Percentiles rank a stretch among this genome's conserved stretches.
Conservation (phyloP, 1,284 basidiomycete species). For the Cystobasidium slooffiae region DNA sequence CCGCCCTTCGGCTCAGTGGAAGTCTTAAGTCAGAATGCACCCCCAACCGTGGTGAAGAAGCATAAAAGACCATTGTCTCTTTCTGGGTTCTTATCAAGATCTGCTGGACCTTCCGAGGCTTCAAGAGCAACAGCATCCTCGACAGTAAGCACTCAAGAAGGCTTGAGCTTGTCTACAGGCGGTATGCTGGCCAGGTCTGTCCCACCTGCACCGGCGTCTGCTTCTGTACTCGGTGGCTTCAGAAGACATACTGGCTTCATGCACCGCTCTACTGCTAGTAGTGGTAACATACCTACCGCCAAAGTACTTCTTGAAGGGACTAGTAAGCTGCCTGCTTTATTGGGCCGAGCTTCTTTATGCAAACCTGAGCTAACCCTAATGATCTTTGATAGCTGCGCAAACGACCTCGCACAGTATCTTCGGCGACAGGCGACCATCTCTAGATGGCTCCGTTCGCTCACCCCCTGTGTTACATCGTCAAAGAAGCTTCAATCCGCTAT, state of each 20-base stretch:
- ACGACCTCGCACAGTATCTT: no score
- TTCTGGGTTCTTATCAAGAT: slow-evolving; percentile 25
- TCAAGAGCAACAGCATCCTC: slow-evolving; percentile 1
- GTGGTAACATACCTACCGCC: slow-evolving; percentile 33
- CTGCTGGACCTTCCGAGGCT: not conserved
- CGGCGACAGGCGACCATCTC: not conserved
- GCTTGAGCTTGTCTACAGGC: not conserved
- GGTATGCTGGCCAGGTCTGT: not conserved
- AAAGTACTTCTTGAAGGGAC: not conserved
- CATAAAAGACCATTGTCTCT: slow-evolving; percentile 34
- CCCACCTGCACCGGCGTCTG: slow-evolving; percentile 3
- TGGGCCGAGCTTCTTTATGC: no score
- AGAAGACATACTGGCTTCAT: slow-evolving; percentile 19
- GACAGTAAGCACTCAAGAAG: not conserved
- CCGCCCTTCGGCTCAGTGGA: not conserved
- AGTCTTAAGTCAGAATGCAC: not conserved
- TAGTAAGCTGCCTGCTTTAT: not conserved
- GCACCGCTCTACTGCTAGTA: slow-evolving; percentile 35
- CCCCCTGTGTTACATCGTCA: slow-evolving; percentile 18
- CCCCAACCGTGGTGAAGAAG: not conserved
- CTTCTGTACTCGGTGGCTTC: slow-evolving; percentile 7
- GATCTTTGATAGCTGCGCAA: not conserved
- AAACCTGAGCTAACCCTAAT: not conserved
- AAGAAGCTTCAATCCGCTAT: slow-evolving; percentile 27
- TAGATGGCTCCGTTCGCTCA: slow-evolving; percentile 2